Conservation (phyloP, 352 stramenopile genomes). For the Globisporangium barbulae region DNA sequence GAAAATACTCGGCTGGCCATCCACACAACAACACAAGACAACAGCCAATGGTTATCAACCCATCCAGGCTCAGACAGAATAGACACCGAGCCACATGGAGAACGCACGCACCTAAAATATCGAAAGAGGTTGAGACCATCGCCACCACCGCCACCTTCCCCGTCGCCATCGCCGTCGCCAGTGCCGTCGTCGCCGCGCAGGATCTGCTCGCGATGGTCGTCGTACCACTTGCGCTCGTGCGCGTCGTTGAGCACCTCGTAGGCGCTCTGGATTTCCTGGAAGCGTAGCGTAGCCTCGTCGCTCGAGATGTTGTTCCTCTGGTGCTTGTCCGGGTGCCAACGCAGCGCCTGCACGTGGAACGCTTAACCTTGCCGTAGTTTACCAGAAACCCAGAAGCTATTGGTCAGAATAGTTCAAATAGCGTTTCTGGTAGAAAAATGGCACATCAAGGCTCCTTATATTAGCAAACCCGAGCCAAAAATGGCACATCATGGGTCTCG, state of each 20-base stretch:
- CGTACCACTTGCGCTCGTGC: conserved; percentile 88
- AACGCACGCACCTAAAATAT: conserved; percentile 60
- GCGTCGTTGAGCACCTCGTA: conserved; percentile 86
- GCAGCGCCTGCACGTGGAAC: conserved; percentile 70
- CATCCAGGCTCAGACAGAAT: neutral
- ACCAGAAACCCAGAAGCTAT: too few relatives aligned
- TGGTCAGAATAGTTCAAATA: too few relatives aligned
- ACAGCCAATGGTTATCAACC: conserved; percentile 10
- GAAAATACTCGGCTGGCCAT: too few relatives aligned
- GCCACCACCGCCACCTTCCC: conserved; percentile 19
- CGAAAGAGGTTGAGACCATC: conserved; percentile 72
- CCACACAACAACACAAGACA: neutral
- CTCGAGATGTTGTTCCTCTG: conserved; percentile 62
- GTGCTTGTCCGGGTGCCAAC: conserved; percentile 87
- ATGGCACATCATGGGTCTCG: too few relatives aligned
- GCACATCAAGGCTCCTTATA: too few relatives aligned
- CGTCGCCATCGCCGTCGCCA: conserved; percentile 26
- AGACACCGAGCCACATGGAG: neutral
- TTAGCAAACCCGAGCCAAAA: too few relatives aligned
- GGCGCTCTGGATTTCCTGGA: conserved; percentile 84
- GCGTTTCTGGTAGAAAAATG: too few relatives aligned
- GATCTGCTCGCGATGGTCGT: conserved; percentile 86
- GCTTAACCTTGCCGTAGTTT: too few relatives aligned
- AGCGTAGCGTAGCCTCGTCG: conserved; percentile 74
- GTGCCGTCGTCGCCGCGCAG: conserved; percentile 58